These are phyloP conservation scores for Hibiscus syriacus DNA, from an alignment of 345 rosid species.

Conservation along the genomic window DNA sequence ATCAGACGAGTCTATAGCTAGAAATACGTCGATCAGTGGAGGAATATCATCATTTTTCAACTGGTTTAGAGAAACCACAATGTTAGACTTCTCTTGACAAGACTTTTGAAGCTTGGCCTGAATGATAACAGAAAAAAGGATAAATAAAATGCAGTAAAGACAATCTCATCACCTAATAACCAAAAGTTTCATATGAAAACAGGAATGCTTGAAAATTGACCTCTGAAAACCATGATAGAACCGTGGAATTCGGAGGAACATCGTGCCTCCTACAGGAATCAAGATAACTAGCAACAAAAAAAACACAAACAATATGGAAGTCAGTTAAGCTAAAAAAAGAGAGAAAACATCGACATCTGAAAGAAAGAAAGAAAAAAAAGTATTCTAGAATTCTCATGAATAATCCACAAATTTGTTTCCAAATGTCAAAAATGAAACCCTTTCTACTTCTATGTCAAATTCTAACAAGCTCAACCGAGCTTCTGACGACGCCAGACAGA, in stretches of 20 bases:
- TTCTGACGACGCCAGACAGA: no score
- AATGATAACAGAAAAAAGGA: constrained; percentile 13
- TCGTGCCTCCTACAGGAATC: constrained; percentile 35
- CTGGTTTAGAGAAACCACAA: constrained; percentile 30
- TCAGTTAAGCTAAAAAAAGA: neutral
- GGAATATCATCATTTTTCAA: constrained; percentile 30
- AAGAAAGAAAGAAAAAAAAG: no score
- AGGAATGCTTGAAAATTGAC: constrained; percentile 13
- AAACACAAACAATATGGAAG: neutral
- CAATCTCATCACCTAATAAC: neutral
- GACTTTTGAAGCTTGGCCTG: constrained; percentile 31
- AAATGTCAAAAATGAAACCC: no score
- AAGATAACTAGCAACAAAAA: constrained; percentile 29
- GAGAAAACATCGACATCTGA: neutral
- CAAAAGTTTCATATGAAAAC: neutral
- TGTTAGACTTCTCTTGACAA: constrained; percentile 16
- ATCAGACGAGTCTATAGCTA: constrained; percentile 20
- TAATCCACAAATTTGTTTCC: no score
- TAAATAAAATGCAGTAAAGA: neutral
- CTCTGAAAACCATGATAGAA: constrained; percentile 37
- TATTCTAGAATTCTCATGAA: neutral
- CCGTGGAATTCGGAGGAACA: constrained; percentile 26
- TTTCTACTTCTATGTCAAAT: neutral
- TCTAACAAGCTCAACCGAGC: neutral
- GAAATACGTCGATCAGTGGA: constrained; percentile 29